These are phyloP conservation scores for Suhomyces tanzawaensis DNA, from an alignment of 805 yeast species.

Conservation along the genomic window DNA sequence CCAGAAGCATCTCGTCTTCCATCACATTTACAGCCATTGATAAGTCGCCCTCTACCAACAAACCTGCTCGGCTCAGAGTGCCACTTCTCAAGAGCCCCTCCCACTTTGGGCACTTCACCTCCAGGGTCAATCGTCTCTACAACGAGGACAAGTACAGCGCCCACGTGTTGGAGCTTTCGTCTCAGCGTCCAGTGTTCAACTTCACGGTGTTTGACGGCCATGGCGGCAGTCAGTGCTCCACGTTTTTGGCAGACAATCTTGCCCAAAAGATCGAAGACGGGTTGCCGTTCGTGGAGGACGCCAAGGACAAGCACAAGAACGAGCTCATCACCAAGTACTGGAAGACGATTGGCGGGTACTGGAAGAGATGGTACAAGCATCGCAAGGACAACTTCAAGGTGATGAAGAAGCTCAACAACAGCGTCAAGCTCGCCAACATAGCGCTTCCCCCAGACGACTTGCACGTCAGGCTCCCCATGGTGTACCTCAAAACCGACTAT, in stretches of 20 bases:
- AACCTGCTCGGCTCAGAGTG: conserved; percentile 42
- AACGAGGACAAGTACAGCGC: conserved; percentile 84
- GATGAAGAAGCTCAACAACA: conserved; percentile 20
- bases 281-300: conserved; percentile 20
- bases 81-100: conserved; percentile 64
- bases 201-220: conserved; percentile 91
- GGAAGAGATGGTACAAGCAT: conserved; percentile 71
- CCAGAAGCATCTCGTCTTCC: neutral
- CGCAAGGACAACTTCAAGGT: conserved; percentile 30
- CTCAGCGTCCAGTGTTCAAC: conserved; percentile 44
- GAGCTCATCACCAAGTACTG: conserved; percentile 54
- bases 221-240: conserved; percentile 79
- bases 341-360: conserved; percentile 71
- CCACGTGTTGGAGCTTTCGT: conserved; percentile 45
- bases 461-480: conserved; percentile 56
- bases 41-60: conserved; percentile 10
- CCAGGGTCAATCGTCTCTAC: conserved; percentile 69
- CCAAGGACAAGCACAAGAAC: conserved; percentile 29
- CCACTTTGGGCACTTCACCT: conserved; percentile 74
- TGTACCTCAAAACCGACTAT: conserved; percentile 66
- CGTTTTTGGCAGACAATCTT: conserved; percentile 54
- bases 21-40: conserved; percentile 31
- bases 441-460: conserved; percentile 49
- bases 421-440: conserved; percentile 16
- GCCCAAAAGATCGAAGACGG: conserved; percentile 50